phyloP scores from a whole-genome alignment of 1,284 basidiomycete species.

The Naganishia sp. region DNA sequence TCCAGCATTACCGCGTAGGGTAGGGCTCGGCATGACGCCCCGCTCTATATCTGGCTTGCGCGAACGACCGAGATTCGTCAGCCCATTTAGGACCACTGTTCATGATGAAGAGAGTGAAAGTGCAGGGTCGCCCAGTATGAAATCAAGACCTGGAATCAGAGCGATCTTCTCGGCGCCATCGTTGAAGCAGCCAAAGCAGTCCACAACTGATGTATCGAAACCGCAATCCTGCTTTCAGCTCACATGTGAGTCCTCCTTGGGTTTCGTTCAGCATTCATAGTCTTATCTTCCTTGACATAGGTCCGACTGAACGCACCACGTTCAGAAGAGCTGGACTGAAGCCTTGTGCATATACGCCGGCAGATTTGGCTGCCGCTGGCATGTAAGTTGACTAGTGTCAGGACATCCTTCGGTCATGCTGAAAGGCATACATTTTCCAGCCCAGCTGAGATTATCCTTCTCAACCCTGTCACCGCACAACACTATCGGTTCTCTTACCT shows the following conservation, averaged over 20 bases:
- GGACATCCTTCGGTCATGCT: neutral
- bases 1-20: conserved; percentile 39
- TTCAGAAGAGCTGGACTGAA: conserved; percentile 25
- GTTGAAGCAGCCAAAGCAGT: neutral
- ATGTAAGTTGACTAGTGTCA: conserved; percentile 13
- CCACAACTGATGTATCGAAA: neutral
- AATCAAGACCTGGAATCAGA: conserved; percentile 7
- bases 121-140: conserved; percentile 3
- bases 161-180: conserved; percentile 5
- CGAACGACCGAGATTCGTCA: conserved; percentile 40
- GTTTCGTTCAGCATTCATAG: neutral
- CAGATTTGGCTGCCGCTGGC: neutral
- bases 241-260: conserved; percentile 11
- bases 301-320: conserved; percentile 7
- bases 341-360: neutral
- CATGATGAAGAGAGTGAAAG: conserved; percentile 7
- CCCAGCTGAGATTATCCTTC: conserved; percentile 60
- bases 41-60: conserved; percentile 29
- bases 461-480: conserved; percentile 62
- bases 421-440: conserved; percentile 35
- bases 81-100: conserved; percentile 47
- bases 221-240: neutral
- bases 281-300: conserved; percentile 6
- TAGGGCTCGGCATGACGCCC: conserved; percentile 48
- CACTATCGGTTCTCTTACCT: conserved; percentile 66